Evolutionary conservation across 2,329 filamentous ascomycete species (phyloP), one percentile per base, ranked within the genome.

Genomic region (Metarhizium guizhouense): DNA sequence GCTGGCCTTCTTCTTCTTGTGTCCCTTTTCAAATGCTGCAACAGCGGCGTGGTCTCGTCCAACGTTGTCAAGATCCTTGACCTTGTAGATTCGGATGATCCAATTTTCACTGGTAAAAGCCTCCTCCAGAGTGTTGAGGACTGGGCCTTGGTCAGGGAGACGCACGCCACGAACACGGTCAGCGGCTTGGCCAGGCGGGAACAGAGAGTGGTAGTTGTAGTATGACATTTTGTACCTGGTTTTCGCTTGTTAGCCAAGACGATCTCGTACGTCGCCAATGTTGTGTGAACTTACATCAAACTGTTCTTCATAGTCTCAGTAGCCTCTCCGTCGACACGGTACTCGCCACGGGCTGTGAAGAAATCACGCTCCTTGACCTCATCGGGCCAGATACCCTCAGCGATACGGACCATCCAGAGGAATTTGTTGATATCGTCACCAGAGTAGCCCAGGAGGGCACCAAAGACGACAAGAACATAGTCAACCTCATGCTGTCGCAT

Each of bases 401-500:
- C 94, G 68, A 99, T 99, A 69, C 94, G 85, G 57, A 99, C 92
- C 95, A 99, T 99, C 94, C 94, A 99, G 64, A 99, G 79, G 79
- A 99, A 99, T 77, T 99, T 99, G 80, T 99, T 99, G 77, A 99
- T 96, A 68, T 99, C 94, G 65, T 99, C 94, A 60, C 94, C 94
- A 53, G 92, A 96, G 77, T 99, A 99, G 55, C 95, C 95, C 43
- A 99, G 79, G 57, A 99, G 83, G 70, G 90, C 94, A 66, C 94
- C 94, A 65, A 97, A 99, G 56, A 99, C 94, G 20, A 99, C 85
- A 54, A 99, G 80, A n/a, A 99, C 90, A 65, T 99, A 99, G 74
- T 99, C 93, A 3, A 99, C 94, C 74, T 99, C 94, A 68, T 99
- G 94, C 73, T 97, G 90, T 62, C 92, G 88, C 83, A 99, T 93